These are phyloP conservation scores for Helenozyma baotianmanensis DNA, from an alignment of 805 yeast species.

Conservation along the genomic window DNA sequence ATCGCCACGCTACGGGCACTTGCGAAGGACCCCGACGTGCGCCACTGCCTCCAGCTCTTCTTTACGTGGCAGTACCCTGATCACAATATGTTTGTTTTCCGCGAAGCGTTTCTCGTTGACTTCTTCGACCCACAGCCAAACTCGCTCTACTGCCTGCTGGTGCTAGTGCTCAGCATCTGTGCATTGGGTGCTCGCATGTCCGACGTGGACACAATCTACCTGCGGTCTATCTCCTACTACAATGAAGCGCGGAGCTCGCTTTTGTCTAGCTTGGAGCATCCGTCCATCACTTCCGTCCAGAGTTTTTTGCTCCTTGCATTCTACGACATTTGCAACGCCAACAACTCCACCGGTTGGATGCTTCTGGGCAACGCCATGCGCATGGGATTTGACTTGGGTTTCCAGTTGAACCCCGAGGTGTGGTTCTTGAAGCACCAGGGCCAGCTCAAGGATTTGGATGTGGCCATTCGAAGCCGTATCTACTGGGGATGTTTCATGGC, in stretches of 20 bases:
- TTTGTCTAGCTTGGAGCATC: constrained; percentile 38
- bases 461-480: constrained; percentile 53
- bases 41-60: constrained; percentile 40
- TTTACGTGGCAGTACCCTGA: constrained; percentile 68
- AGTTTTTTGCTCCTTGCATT: constrained; percentile 54
- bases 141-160: constrained; percentile 51
- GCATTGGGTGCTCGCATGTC: constrained; percentile 55
- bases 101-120: constrained; percentile 59
- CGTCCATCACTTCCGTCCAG: constrained; percentile 54
- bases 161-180: constrained; percentile 51
- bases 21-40: constrained; percentile 15
- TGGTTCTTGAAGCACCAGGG: constrained; percentile 47
- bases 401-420: constrained; percentile 57
- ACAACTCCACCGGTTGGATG: constrained; percentile 59
- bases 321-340: constrained; percentile 58
- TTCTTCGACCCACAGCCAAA: constrained; percentile 53
- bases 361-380: constrained; percentile 58
- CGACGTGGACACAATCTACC: constrained; percentile 37
- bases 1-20: constrained; percentile 6
- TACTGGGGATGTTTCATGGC: constrained; percentile 67
- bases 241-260: constrained; percentile 42
- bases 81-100: constrained; percentile 54
- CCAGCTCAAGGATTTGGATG: constrained; percentile 44
- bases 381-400: constrained; percentile 63
- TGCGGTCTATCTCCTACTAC: constrained; percentile 42